Base-by-base conservation (phyloP, 805 yeast species). In the Priceomyces fermenticarens region DNA sequence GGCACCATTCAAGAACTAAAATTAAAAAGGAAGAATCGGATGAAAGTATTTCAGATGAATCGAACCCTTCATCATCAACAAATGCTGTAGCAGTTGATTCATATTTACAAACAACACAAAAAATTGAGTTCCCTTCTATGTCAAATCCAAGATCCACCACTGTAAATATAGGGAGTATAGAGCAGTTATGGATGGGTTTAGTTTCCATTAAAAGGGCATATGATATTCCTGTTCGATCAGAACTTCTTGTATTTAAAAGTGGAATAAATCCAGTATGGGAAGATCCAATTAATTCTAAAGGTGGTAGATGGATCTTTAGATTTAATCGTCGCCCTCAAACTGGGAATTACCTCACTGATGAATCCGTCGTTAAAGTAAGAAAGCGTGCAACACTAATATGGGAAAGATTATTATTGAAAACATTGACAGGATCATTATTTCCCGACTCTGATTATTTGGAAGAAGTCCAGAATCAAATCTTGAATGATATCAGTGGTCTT, bases 221-320 rank as follows among this genome's bases (percentile, higher is more conserved):
- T 37, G 68, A 67, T 30, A 57, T 75, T 42, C 59, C 65, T 13
- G 56, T 59, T 35, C 80, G 79, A 14, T 67, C 79, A 17, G 84
- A 80, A 53, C 65, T 75, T 40, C 75, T 78, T 44, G 57, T 81
- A 8, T 81, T 81, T 62, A 78, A 79, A 48, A 62, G 72, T 26
- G 83, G 83, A 2, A 70, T 80, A 29, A 74, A 75, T 47, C 87
- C 87, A 9, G 75, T 78, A 36, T 81, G 87, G 85, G 85, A 81
- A 53, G 85, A 81, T 53, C 81, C 82, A 7, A 63, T 70, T 37
- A 81, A 81, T 53, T 60, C 72, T 44, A 63, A 67, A 38, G 86
- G 86, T 29, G 86, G 87, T 2, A 63, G 84, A 49, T 80, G 84
- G 84, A 70, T 76, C 13, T 73, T 79, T 48, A 65, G 80, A 46